Base-by-base conservation (phyloP, 306 rosid genomes). In the Quercus gilva region DNA sequence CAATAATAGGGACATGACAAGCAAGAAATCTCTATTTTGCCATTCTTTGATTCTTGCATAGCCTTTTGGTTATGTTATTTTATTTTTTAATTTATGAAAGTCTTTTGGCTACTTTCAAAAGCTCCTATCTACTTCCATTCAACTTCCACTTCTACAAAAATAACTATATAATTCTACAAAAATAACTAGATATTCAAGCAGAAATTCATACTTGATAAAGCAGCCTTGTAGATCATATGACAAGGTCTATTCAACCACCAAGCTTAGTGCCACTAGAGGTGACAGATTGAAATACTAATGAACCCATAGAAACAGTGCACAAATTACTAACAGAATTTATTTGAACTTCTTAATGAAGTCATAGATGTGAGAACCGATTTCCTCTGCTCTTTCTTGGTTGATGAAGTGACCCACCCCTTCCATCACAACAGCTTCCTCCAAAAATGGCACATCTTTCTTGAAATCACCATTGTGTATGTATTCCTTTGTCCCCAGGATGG, bases 361-460 rank as follows among this genome's bases (percentile, higher is more conserved):
- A 4, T 78, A 83, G 14, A 87, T 83, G 74, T 87, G 85, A 60
- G 33, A 31, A 20, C 33, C 82, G 71, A 77, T 37, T 4, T 85
- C 88, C 23, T 45, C 74, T 0, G 87, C 52, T 1, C 60, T 67
- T 77, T 87, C 88, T 72, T 76, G 83, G 45, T 84, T 84, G 51
- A 79, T 87, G 84, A 84, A 82, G 31, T 87, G 90, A 18, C 81
- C 75, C 1, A 84, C 88, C 1, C 86, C 88, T 80, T 80, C 74
- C 58, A 74, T 84, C 20, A 87, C 83, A 35, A 85, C 61, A 59
- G 80, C 77, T 65, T 87, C 81, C 49, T 87, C 80, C 78, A 84
- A 74, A 65, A 55, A 49, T 0, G 88, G 88, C 55, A 87, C 90
- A 23, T 79, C 80, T n/a, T 82, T 15, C 77, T 84, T 87, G 77